Evolutionary conservation across 352 stramenopile species (phyloP).

Genomic region (Aphanomyces stellatus): DNA sequence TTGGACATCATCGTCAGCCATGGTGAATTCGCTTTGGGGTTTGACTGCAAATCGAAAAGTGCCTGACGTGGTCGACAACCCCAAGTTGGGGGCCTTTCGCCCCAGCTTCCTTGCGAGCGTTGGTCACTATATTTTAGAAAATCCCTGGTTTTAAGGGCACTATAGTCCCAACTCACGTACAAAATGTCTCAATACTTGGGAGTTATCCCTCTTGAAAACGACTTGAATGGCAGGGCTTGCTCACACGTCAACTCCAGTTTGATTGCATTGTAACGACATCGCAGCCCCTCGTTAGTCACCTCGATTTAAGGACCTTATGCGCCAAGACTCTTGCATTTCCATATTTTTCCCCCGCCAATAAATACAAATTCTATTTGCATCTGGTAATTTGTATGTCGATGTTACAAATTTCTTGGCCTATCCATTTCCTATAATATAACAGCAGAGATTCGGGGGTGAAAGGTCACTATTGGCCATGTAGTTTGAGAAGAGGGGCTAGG

Average conservation of each 20-base stretch:
- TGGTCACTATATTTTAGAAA: conserved; percentile 13
- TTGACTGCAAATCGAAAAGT: conserved; percentile 20
- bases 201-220: background rate
- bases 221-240: background rate
- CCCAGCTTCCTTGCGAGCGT: background rate
- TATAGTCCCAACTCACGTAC: background rate
- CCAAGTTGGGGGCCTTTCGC: too few species aligned
- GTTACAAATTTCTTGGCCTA: background rate
- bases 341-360: too few species aligned
- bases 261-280: too few species aligned
- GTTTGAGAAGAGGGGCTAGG: background rate
- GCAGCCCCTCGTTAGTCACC: conserved; percentile 21
- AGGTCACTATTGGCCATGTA: background rate
- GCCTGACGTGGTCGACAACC: background rate
- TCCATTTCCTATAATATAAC: background rate
- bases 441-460: background rate
- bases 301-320: conserved; percentile 9
- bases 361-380: too few species aligned
- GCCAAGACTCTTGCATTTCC: too few species aligned
- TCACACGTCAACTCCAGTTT: background rate
- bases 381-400: background rate
- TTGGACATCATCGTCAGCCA: conserved; percentile 60
- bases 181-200: background rate
- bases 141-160: conserved; percentile 13
- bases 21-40: conserved; percentile 22